phyloP scores from a whole-genome alignment of 495 filamentous ascomycete genomes.

The Poronia punctata region DNA sequence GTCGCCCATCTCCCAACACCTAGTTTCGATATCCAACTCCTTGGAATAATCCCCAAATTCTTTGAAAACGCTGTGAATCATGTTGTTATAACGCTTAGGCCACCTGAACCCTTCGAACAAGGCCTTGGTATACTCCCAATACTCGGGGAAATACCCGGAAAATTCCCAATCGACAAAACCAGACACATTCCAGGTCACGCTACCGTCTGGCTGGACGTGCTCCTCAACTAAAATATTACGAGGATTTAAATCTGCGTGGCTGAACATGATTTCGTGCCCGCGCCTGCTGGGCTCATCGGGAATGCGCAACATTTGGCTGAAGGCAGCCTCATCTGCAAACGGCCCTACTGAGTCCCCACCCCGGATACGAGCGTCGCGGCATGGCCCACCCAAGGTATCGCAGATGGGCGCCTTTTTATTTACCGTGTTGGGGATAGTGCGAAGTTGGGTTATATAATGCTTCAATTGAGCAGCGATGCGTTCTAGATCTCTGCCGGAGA shows the following conservation, averaged over 20 bases:
- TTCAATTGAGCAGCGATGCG: slow-evolving; percentile 18
- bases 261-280: slow-evolving; percentile 35
- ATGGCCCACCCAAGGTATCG: slow-evolving; percentile 22
- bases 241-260: slow-evolving; percentile 38
- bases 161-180: slow-evolving; percentile 18
- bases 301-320: slow-evolving; percentile 23
- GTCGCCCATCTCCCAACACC: slow-evolving; percentile 19
- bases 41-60: slow-evolving; percentile 22
- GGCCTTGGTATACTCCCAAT: slow-evolving; percentile 20
- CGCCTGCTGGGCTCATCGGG: slow-evolving; percentile 21
- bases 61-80: slow-evolving; percentile 16
- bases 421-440: slow-evolving; percentile 14
- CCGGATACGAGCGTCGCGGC: slow-evolving; percentile 19
- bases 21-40: slow-evolving; percentile 24
- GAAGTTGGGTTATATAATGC: slow-evolving; percentile 21
- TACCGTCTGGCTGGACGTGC: slow-evolving; percentile 14
- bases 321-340: slow-evolving; percentile 26
- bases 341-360: slow-evolving; percentile 21
- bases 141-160: slow-evolving; percentile 17
- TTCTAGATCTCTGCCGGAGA: slow-evolving; percentile 16
- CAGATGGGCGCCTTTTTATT: slow-evolving; percentile 15
- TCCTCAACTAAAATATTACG: slow-evolving; percentile 40
- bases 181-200: slow-evolving; percentile 11
- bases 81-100: slow-evolving; percentile 14
- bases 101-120: slow-evolving; percentile 24